Conservation (phyloP, 2,329 filamentous ascomycete species). For the Colletotrichum sp. region DNA sequence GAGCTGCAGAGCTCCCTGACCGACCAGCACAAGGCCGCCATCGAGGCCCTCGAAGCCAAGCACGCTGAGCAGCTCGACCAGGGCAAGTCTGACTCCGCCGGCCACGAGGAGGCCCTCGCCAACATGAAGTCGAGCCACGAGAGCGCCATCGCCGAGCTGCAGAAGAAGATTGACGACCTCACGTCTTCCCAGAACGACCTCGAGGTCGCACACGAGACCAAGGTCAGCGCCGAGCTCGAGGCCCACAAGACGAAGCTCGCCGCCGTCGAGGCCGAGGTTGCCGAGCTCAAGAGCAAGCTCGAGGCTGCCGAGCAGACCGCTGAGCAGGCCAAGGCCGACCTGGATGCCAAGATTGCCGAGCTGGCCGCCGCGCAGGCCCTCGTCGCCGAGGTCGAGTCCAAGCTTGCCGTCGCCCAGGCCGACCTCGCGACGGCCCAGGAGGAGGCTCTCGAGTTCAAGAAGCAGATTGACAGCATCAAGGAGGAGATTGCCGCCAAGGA, state of each 20-base stretch:
- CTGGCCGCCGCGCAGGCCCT: conserved; percentile 43
- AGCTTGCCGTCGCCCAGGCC: conserved; percentile 50
- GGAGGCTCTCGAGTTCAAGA: conserved; percentile 52
- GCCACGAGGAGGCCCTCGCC: conserved; percentile 53
- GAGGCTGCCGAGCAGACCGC: conserved; percentile 52
- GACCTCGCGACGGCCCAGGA: conserved; percentile 48
- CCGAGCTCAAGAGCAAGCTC: conserved; percentile 53
- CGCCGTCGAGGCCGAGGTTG: conserved; percentile 57
- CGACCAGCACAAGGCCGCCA: conserved; percentile 53
- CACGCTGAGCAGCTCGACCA: conserved; percentile 56
- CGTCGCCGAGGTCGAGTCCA: conserved; percentile 47
- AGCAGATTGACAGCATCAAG: conserved; percentile 52
- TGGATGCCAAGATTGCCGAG: conserved; percentile 47
- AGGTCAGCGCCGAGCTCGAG: conserved; percentile 48
- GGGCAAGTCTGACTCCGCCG: conserved; percentile 47
- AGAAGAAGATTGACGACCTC: conserved; percentile 61
- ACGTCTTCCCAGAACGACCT: conserved; percentile 50
- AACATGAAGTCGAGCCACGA: conserved; percentile 59
- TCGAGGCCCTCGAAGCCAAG: conserved; percentile 57
- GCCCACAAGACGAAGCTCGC: conserved; percentile 50
- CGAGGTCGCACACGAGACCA: conserved; percentile 49
- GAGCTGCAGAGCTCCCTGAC: conserved; percentile 54
- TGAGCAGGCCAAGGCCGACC: conserved; percentile 44
- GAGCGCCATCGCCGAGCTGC: conserved; percentile 49
- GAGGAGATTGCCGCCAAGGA: conserved; percentile 54